These are phyloP conservation scores for Talaromyces islandicus DNA, from an alignment of 2,329 filamentous ascomycete genomes.

Conservation along the genomic window DNA sequence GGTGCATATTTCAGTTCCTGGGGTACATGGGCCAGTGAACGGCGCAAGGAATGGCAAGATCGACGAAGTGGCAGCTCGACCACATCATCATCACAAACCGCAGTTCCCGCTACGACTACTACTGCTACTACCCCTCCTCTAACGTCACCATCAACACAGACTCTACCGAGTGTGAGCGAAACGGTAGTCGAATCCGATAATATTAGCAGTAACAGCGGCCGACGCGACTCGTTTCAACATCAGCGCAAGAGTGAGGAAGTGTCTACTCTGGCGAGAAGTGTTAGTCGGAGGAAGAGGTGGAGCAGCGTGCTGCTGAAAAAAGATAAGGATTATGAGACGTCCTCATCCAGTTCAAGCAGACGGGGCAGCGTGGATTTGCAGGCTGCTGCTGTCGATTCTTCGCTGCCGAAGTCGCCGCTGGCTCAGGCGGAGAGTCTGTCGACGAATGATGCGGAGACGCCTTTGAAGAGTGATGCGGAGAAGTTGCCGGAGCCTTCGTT, in stretches of 20 bases:
- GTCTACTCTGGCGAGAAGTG: neutral
- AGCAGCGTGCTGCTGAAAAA: conserved; percentile 9
- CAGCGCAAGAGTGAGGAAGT: neutral
- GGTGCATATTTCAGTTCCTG: conserved; percentile 59
- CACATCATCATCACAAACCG: conserved; percentile 15
- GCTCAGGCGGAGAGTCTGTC: neutral
- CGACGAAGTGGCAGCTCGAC: conserved; percentile 23
- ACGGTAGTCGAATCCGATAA: neutral
- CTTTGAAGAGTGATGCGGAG: neutral
- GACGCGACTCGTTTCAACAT: neutral
- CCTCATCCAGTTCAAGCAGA: neutral
- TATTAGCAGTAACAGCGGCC: neutral
- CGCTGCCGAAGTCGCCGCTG: conserved; percentile 3
- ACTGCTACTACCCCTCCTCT: neutral
- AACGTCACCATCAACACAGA: conserved; percentile 2
- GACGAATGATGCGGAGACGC: neutral
- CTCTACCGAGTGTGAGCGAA: conserved; percentile 10
- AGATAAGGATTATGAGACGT: neutral
- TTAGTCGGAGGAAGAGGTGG: conserved; percentile 11
- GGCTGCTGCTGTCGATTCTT: neutral
- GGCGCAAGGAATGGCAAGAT: conserved; percentile 42
- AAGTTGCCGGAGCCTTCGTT: neutral
- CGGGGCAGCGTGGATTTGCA: conserved; percentile 3
- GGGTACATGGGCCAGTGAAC: conserved; percentile 54
- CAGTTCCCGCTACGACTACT: neutral